These are phyloP conservation scores for Xylaria curta DNA, from an alignment of 495 filamentous ascomycete genomes.

Conservation along the genomic window DNA sequence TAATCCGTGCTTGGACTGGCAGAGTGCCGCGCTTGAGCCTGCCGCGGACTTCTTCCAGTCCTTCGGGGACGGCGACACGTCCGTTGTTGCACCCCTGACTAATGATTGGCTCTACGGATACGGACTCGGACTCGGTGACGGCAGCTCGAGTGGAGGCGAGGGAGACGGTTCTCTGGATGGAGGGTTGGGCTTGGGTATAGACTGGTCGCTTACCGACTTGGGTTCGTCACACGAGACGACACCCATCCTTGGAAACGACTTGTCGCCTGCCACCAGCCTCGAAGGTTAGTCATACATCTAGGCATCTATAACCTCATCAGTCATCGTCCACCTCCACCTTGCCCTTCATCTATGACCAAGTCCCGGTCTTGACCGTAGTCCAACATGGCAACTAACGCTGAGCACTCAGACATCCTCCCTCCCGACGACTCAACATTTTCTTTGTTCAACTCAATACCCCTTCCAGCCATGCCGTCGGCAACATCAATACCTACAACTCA, in stretches of 20 bases:
- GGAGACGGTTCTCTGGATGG: slow-evolving; percentile 20
- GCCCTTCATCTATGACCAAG: not conserved
- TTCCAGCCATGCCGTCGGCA: slow-evolving; percentile 23
- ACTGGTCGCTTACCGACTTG: slow-evolving; percentile 39
- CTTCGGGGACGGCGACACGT: slow-evolving; percentile 30
- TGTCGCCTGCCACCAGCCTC: slow-evolving; percentile 32
- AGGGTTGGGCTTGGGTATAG: slow-evolving; percentile 22
- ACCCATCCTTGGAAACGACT: slow-evolving; percentile 33
- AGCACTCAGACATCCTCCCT: slow-evolving; percentile 26
- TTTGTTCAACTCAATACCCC: slow-evolving; percentile 31
- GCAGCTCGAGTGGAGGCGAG: slow-evolving; percentile 24
- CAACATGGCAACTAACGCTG: slow-evolving; percentile 15
- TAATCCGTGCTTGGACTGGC: slow-evolving; percentile 37
- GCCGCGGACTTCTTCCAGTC: slow-evolving; percentile 42
- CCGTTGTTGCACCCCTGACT: slow-evolving; percentile 29
- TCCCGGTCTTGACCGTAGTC: not conserved
- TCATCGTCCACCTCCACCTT: slow-evolving; percentile 13
- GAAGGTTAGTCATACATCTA: slow-evolving; percentile 33
- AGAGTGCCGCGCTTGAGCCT: slow-evolving; percentile 39
- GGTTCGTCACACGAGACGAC: slow-evolving; percentile 32
- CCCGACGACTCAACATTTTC: slow-evolving; percentile 30
- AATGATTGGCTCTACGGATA: slow-evolving; percentile 38
- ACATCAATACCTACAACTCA: slow-evolving; percentile 26
- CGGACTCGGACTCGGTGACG: slow-evolving; percentile 28
- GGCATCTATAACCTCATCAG: slow-evolving; percentile 7